A percentile compares a stretch with the other conserved stretches of the same genome.
These are phyloP conservation scores for Daphne laureola DNA, from an alignment of 441 rosid genomes.

Conservation along the genomic window DNA sequence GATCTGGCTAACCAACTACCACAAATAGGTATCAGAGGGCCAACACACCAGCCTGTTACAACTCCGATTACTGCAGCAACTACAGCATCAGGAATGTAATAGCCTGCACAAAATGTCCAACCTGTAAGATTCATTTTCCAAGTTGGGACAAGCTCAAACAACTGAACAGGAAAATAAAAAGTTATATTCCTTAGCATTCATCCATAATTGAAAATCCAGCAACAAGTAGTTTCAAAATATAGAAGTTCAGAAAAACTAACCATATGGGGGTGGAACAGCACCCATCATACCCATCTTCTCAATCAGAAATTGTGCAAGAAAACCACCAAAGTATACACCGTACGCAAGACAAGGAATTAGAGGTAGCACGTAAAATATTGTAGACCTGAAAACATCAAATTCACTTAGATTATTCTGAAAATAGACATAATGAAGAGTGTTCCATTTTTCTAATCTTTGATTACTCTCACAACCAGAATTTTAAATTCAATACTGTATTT, in stretches of 20 bases:
- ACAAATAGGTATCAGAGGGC: slow-evolving; percentile 74
- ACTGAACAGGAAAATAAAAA: background rate
- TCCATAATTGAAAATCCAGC: too few relatives aligned
- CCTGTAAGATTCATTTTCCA: too few relatives aligned
- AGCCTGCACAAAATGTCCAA: slow-evolving; percentile 47
- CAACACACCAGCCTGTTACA: slow-evolving; percentile 72
- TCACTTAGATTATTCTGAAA: background rate
- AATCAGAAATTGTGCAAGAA: slow-evolving; percentile 68
- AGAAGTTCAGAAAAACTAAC: slow-evolving; percentile 40
- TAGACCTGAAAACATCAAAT: slow-evolving; percentile 55
- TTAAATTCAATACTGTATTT: too few relatives aligned
- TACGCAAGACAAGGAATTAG: slow-evolving; percentile 68
- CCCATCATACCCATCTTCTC: slow-evolving; percentile 99
- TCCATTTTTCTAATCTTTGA: background rate
- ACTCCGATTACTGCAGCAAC: slow-evolving; percentile 69
- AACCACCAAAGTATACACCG: slow-evolving; percentile 73
- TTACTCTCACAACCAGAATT: background rate
- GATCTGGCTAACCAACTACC: slow-evolving; percentile 76
- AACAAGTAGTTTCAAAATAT: background rate
- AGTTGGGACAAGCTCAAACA: slow-evolving; percentile 1
- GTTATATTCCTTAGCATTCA: background rate
- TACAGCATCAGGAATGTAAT: slow-evolving; percentile 56
- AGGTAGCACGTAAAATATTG: slow-evolving; percentile 55
- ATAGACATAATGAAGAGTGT: too few relatives aligned
- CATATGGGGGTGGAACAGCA: slow-evolving; percentile 77